Percentiles rank a stretch among this genome's conserved stretches.
These are phyloP conservation scores for Xylariaceae sp. DNA, from an alignment of 2,329 filamentous ascomycete genomes.

Conservation along the genomic window DNA sequence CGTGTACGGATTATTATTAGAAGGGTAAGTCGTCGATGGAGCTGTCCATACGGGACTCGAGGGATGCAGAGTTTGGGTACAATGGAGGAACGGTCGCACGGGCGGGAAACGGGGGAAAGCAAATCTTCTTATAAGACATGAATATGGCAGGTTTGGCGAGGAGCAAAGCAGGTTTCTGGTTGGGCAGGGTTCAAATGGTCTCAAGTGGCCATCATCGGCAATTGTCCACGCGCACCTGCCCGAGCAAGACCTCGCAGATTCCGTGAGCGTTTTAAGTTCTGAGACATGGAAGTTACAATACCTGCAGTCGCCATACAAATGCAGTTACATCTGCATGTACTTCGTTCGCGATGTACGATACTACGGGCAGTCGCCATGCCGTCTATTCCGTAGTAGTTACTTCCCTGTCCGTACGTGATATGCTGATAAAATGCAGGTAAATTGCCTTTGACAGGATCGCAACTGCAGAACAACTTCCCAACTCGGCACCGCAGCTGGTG, in stretches of 20 bases:
- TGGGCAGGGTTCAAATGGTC: not conserved
- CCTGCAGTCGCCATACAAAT: not conserved
- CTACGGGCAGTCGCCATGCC: too few relatives aligned
- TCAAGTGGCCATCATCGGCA: not conserved
- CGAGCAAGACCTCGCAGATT: not conserved
- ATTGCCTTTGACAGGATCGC: too few relatives aligned
- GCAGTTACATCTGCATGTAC: not conserved
- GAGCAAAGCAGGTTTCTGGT: not conserved
- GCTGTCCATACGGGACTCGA: conserved; percentile 1
- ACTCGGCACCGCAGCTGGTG: too few relatives aligned
- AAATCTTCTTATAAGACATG: not conserved
- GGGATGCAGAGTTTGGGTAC: conserved; percentile 6
- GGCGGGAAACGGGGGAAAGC: not conserved
- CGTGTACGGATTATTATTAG: too few relatives aligned
- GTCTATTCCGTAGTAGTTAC: too few relatives aligned
- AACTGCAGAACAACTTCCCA: too few relatives aligned
- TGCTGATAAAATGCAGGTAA: too few relatives aligned
- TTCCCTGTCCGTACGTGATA: too few relatives aligned
- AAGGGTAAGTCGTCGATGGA: too few relatives aligned
- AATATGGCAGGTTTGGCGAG: not conserved
- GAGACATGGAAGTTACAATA: not conserved
- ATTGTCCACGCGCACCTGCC: not conserved
- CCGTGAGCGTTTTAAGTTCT: not conserved
- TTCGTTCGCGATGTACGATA: not conserved
- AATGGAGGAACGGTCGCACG: not conserved